Base-by-base conservation (phyloP, 1,284 basidiomycete genomes). In the Hypsizygus ulmarius region DNA sequence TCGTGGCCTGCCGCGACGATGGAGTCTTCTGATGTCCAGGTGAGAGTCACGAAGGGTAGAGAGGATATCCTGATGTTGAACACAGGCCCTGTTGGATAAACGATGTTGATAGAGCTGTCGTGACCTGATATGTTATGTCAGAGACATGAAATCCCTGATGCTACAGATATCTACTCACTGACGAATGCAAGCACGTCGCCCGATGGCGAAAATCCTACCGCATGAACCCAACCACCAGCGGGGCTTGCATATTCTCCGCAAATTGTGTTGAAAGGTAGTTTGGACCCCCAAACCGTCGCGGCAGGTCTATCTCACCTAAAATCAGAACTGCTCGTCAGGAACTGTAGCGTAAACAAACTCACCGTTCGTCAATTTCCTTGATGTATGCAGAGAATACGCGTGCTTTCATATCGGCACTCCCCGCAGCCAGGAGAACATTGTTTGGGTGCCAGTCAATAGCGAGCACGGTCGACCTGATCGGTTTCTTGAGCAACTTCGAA, bases 311-410 rank as follows among this genome's bases (percentile, higher is more conserved):
- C 35, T 10, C 7, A 27, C 43, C 15, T 53, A 35, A 47, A 39
- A 36, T 51, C 39, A 55, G 43, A 19, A 46, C 10, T 12, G 18
- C 29, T 32, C 19, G 4, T 15, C 8, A 9, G 14, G 6, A 14
- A n/a, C 3, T n/a, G 33, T 12, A 32, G 12, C n/a, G 25, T 25
- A 16, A 43, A 27, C 16, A 5, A 6, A 69, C 79, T 59, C 57
- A 86, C 92, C 84, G 89, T 59, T 88, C 82, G 65, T 99, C 96
- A n/a, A 98, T 86, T 58, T 97, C 97, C 74, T 99, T 99, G 76
- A 98, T 97, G 72, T 93, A 99, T 3, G 95, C 97, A 9, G 93
- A 97, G 68, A 99, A 93, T n/a, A 99, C 97, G 18, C 95, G 82
- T 5, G 96, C 95, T 66, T 93, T 93, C 79, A 91, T 91, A 65